phyloP scores from a whole-genome alignment of 345 rosid genomes.

The Camelina hispida region DNA sequence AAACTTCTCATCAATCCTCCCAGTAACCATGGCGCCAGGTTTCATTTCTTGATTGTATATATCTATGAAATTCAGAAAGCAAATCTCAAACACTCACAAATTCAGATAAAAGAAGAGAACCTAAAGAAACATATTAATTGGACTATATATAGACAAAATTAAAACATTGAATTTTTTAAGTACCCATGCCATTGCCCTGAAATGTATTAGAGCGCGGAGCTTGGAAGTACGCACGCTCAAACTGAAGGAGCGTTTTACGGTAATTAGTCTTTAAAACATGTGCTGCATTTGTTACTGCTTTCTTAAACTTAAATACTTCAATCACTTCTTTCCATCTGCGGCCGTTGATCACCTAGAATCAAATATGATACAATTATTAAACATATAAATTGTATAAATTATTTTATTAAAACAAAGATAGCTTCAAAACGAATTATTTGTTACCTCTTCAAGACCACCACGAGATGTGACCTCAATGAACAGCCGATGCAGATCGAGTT shows the following conservation, averaged over 20 bases:
- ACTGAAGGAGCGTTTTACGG: slow-evolving; percentile 61
- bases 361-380: not conserved
- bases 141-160: no score
- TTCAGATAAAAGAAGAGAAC: not conserved
- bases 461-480: slow-evolving; percentile 77
- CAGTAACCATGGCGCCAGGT: slow-evolving; percentile 57
- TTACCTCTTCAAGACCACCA: slow-evolving; percentile 67
- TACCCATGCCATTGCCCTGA: no score
- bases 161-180: no score
- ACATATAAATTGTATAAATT: not conserved
- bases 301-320: slow-evolving; percentile 60
- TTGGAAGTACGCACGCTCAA: slow-evolving; percentile 74
- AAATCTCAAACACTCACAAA: not conserved
- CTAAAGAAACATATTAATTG: not conserved
- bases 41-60: slow-evolving; percentile 38
- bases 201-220: slow-evolving; percentile 47
- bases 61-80: slow-evolving; percentile 6
- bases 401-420: not conserved
- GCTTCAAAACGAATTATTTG: not conserved
- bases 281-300: slow-evolving; percentile 76
- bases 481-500: slow-evolving; percentile 75
- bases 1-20: slow-evolving; percentile 75
- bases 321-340: slow-evolving; percentile 84
- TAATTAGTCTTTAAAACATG: slow-evolving; percentile 69
- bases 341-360: slow-evolving; percentile 61